Evolutionary conservation across 2,329 filamentous ascomycete genomes (phyloP), one percentile per base, ranked within the genome.

Genomic region (Phaeosphaeriaceae sp.): DNA sequence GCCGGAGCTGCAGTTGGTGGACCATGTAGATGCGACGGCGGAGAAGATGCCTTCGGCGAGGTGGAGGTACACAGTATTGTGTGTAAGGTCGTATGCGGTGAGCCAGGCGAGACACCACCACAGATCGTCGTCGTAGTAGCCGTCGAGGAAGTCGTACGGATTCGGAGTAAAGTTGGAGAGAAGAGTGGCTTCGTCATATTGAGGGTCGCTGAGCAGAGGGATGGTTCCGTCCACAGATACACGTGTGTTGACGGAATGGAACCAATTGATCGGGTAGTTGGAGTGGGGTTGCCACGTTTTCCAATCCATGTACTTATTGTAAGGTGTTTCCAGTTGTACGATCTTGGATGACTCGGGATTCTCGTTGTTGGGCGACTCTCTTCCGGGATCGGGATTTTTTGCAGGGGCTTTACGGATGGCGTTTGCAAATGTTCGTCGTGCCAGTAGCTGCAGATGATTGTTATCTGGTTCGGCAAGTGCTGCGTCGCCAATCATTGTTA

Each of bases 401-500:
- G 61, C 57, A 24, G 73, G 73, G 21, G 73, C 74, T 27, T 70
- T 67, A 6, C 66, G 53, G 24, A 82, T 73, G 0, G 82, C 83
- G 51, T 80, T 83, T 17, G 75, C 72, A 55, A 84, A 82, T 3
- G 84, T 72, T 13, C 71, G 64, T 11, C 60, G 68, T 2, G 77
- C 80, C 0, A 75, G 53, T 75, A 75, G 19, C 62, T 74, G 46
- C 65, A 67, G 54, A 79, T 76, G 25, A 77, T 48, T 48, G 1
- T 73, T 72, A 6, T 57, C 41, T 1, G 69, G 58, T 41, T 71
- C 65, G 20, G 58, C 57, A 53, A 72, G 69, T 7, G 80, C 79
- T 22, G 86, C 74, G 55, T 91, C 86, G 51, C 83, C 84, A 19
- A 91, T 75, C 2, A 82, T 83, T 0, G 88, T 90, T 58, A 92